Base-by-base conservation (phyloP, 2,329 filamentous ascomycete species). In the Keithomyces neogunnii region DNA sequence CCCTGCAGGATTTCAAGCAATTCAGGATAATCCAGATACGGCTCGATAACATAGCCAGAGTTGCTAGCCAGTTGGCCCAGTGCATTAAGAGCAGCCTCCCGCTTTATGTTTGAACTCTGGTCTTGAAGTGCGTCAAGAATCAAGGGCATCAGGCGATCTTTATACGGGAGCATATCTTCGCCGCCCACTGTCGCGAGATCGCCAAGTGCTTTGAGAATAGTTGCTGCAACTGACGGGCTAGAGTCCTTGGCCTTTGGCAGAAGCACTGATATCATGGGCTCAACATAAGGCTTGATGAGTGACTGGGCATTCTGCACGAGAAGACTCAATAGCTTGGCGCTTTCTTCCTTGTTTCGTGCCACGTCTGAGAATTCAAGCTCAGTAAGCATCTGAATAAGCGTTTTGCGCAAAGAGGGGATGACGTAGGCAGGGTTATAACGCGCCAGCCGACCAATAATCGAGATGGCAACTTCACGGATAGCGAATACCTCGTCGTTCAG, bases 281-380 rank as follows among this genome's bases (percentile, higher is more conserved):
- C 90, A 45, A 99, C 93, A 61, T 97, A 97, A 3, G 93, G 92
- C 66, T 92, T 92, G 65, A 99, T 95, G 10, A 99, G 78, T 50
- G 86, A 86, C 54, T 95, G 92, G 0, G 93, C 92, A 62, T 96
- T 95, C 56, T 90, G 86, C 6, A 97, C 92, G 39, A 99, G 81
- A 51, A 97, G 81, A 59, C 91, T 95, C 56, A 99, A 85, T 3
- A 99, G 75, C 63, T 90, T 91, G 8, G 93, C 91, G 60, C 91
- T 96, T 67, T 99, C 93, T 69, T 97, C 92, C 68, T 97, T 97
- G 69, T 92, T 95, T 45, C 89, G 83, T 6, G 92, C 81, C 48
- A 92, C 93, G 65, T 95, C 95, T 5, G 93, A 95, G 62, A 96
- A 97, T 60, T 96, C 91, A 28, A 99, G 85, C 62, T 96, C 92